Evolutionary conservation across 73 alveolate genomes (phyloP).

Genomic region (Stentor roeselii): DNA sequence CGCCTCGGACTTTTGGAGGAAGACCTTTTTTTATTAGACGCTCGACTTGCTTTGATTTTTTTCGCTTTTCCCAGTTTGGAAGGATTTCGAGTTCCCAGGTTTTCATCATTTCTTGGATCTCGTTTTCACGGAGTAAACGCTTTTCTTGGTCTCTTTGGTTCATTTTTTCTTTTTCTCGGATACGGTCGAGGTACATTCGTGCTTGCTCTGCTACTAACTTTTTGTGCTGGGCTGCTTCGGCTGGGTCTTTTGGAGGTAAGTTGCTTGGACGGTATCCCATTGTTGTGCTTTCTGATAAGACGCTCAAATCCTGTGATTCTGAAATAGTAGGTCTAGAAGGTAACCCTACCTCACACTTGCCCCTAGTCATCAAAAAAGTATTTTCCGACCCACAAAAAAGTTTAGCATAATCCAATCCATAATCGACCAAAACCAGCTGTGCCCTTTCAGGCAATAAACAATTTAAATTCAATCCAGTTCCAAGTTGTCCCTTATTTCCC

Average conservation of each 20-base stretch:
- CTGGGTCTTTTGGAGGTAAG: slow-evolving; percentile 80
- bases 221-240: slow-evolving; percentile 75
- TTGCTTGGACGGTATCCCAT: slow-evolving; percentile 65
- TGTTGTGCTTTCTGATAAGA: not conserved
- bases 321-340: not conserved
- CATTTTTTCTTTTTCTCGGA: slow-evolving; percentile 57
- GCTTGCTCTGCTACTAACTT: slow-evolving; percentile 73
- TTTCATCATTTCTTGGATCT: slow-evolving; percentile 37
- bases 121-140: slow-evolving; percentile 50
- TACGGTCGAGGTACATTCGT: slow-evolving; percentile 53
- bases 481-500: slow-evolving; percentile 56
- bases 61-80: slow-evolving; percentile 67
- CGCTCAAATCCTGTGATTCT: not conserved
- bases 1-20: slow-evolving; percentile 56
- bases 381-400: not conserved
- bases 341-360: slow-evolving; percentile 14
- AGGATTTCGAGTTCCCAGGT: slow-evolving; percentile 50
- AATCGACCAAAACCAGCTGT: not conserved
- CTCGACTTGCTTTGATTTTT: slow-evolving; percentile 52
- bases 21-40: slow-evolving; percentile 49
- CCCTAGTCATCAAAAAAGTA: not conserved
- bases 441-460: not conserved
- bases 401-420: not conserved
- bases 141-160: slow-evolving; percentile 32
- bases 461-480: slow-evolving; percentile 58